Evolutionary conservation across 805 yeast species (phyloP), one percentile per base, ranked within the genome.

Genomic region (Saturnispora sekii): DNA sequence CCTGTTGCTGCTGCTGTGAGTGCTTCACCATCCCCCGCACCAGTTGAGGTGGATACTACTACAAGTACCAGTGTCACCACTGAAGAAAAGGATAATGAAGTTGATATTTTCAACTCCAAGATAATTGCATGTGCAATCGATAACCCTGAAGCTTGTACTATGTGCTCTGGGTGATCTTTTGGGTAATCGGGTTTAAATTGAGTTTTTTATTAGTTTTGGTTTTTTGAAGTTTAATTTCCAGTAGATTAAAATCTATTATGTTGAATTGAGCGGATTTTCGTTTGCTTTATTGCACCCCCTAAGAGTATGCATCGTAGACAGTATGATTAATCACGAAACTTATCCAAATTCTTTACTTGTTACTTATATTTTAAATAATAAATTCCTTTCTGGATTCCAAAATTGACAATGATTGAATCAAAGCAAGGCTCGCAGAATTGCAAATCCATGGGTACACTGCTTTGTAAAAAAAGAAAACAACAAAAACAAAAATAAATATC

Each of bases 101-200:
- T 71, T 48, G 96, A 90, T 63, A 90, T 90, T 56, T 93, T 71
- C 75, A 86, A 90, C 65, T 83, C 95, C 21, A 82, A 89, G 67
- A 97, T 84, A 31, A 79, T 90, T 67, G 96, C 96, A 32, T 90
- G 98, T 73, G 95, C 97, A 46, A 88, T 93, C 64, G 81, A 84
- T 64, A 90, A 93, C 70, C 97, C 97, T 48, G 97, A 86, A 69
- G 79, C 97, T 41, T 90, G 98, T 69, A 90, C 90, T 61, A 93
- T 93, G 97, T 93, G 98, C 73, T 90, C 97, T 48, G 97, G 97
- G 71, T 93, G 69, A 66, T 32, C 26, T 3, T 10, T 26, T 12
- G n/a, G 39, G 11, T 30, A 31, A 28, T 31, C 21, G 14, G 32
- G 33, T 31, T 28, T 39, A 17, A 16, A 39, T 14, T 26, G 10